Conservation (phyloP, 1,284 basidiomycete genomes). For the Pseudozyma sp. region DNA sequence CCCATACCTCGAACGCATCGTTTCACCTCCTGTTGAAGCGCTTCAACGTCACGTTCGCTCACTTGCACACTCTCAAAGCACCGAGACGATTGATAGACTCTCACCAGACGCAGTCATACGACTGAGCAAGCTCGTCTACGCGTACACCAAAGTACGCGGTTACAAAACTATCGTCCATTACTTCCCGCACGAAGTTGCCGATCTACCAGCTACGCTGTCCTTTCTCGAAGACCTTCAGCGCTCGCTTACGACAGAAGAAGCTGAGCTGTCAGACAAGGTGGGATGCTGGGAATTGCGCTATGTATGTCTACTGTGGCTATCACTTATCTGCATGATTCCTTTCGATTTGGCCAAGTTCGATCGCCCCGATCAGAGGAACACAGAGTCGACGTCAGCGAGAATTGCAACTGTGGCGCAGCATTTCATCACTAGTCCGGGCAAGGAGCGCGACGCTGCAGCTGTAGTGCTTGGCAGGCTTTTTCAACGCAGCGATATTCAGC, state of each 20-base stretch:
- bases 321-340: slow-evolving; percentile 91
- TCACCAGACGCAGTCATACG: not conserved
- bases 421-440: slow-evolving; percentile 78
- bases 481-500: slow-evolving; percentile 72
- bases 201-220: slow-evolving; percentile 80
- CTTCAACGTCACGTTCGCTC: slow-evolving; percentile 47
- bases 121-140: slow-evolving; percentile 76
- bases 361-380: slow-evolving; percentile 69
- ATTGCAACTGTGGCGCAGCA: slow-evolving; percentile 76
- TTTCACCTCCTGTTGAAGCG: slow-evolving; percentile 78
- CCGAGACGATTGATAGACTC: not conserved
- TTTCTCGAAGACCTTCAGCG: slow-evolving; percentile 74
- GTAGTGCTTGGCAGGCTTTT: slow-evolving; percentile 80
- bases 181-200: slow-evolving; percentile 88
- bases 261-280: not conserved
- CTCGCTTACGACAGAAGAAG: not conserved
- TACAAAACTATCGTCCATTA: slow-evolving; percentile 90
- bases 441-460: slow-evolving; percentile 84
- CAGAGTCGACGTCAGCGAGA: slow-evolving; percentile 71
- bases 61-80: not conserved
- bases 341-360: slow-evolving; percentile 90
- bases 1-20: slow-evolving; percentile 86
- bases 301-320: slow-evolving; percentile 88
- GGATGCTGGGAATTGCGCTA: slow-evolving; percentile 84
- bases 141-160: slow-evolving; percentile 88